Evolutionary conservation across 768 basidiomycete genomes (phyloP).

Genomic region (Neoboletus brunneissimus): DNA sequence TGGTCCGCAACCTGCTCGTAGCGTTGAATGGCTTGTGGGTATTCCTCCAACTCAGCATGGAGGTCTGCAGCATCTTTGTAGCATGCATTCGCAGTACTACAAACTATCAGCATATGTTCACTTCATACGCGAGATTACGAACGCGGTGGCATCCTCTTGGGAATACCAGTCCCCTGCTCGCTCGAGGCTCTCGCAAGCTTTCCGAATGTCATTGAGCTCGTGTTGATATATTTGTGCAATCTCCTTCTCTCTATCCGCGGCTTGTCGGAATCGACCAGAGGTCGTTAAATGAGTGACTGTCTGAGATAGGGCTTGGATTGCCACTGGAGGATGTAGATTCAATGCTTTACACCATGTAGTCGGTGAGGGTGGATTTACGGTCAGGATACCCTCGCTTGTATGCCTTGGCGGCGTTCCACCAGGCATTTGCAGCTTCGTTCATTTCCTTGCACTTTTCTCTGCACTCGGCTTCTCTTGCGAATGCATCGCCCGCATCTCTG

Average conservation of each 20-base stretch:
- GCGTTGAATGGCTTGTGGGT: constrained; percentile 75
- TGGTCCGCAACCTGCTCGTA: constrained; percentile 90
- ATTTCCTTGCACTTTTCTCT: constrained; percentile 82
- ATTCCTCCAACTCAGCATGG: constrained; percentile 86
- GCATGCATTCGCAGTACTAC: constrained; percentile 91
- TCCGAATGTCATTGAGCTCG: constrained; percentile 71
- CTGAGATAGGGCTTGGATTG: constrained; percentile 80
- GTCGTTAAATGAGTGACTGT: constrained; percentile 82
- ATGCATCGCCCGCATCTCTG: constrained; percentile 89
- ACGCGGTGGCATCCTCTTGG: constrained; percentile 97
- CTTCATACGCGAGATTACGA: constrained; percentile 32
- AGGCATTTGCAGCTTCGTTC: constrained; percentile 96
- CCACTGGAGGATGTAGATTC: constrained; percentile 52
- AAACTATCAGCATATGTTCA: constrained; percentile 2
- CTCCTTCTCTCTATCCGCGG: constrained; percentile 97
- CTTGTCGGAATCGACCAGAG: constrained; percentile 90
- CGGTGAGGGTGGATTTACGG: constrained; percentile 48
- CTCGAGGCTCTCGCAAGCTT: constrained; percentile 88
- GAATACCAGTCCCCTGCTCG: constrained; percentile 95
- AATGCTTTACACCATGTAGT: background rate
- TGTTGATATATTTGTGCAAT: constrained; percentile 93
- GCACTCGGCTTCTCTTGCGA: constrained; percentile 92
- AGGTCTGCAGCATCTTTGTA: constrained; percentile 97
- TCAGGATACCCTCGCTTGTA: constrained; percentile 89
- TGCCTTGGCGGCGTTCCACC: constrained; percentile 97